These are phyloP conservation scores for Malassezia brasiliensis DNA, from an alignment of 1,284 basidiomycete species.

Conservation along the genomic window DNA sequence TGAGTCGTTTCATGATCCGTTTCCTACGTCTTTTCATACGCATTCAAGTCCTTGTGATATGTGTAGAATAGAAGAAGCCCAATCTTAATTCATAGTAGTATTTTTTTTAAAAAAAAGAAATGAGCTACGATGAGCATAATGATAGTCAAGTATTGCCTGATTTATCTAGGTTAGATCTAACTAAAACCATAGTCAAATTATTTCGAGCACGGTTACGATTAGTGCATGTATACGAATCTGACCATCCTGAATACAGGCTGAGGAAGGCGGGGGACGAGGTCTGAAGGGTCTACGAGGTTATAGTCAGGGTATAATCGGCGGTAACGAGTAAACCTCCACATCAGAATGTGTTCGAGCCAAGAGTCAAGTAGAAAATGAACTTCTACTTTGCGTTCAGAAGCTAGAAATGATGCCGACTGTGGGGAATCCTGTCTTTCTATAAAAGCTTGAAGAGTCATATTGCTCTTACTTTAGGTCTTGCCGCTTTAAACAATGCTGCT, in stretches of 20 bases:
- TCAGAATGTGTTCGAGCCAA: not conserved
- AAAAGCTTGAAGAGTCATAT: not conserved
- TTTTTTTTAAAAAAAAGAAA: not conserved
- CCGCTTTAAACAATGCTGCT: not conserved
- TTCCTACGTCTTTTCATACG: not conserved
- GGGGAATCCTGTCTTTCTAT: not conserved
- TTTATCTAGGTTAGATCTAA: too few relatives aligned
- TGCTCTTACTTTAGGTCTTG: not conserved
- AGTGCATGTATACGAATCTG: too few relatives aligned
- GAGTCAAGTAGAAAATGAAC: not conserved
- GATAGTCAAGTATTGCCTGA: too few relatives aligned
- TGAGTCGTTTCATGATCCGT: not conserved
- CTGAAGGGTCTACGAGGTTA: too few relatives aligned
- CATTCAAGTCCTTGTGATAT: not conserved
- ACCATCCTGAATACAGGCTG: too few relatives aligned
- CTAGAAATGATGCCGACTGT: not conserved
- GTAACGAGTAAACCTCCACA: not conserved
- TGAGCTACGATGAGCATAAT: too few relatives aligned
- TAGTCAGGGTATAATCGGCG: too few relatives aligned
- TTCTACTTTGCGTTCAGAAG: not conserved
- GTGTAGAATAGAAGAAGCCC: not conserved
- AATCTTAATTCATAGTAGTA: not conserved
- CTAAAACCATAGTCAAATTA: too few relatives aligned
- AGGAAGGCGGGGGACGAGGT: too few relatives aligned
- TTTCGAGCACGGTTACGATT: too few relatives aligned